A percentile compares a stretch with the other conserved stretches of the same genome.
Conservation (phyloP, 345 rosid genomes). For the Jatropha curcas region DNA sequence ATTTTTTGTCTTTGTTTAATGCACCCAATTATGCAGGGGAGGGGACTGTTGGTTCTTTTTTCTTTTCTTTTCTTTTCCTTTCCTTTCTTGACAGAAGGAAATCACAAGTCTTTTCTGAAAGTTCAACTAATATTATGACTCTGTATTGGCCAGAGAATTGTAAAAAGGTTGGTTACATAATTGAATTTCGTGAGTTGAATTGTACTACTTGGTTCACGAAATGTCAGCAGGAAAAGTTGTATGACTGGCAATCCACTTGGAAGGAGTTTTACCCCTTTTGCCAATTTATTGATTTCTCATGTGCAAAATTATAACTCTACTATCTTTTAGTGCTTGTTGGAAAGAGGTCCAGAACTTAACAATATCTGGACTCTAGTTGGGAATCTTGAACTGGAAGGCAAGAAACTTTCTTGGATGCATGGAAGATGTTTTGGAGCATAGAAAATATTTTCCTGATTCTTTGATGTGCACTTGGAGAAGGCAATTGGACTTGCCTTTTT, state of each 20-base stretch:
- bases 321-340: not conserved
- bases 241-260: not conserved
- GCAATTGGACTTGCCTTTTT: too few relatives aligned
- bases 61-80: not conserved
- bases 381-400: not conserved
- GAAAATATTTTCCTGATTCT: too few relatives aligned
- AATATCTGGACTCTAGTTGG: not conserved
- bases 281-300: not conserved
- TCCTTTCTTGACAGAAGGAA: not conserved
- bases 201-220: not conserved
- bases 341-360: not conserved
- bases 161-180: not conserved
- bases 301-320: not conserved
- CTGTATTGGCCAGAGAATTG: not conserved
- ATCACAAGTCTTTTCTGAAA: not conserved
- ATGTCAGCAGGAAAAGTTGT: not conserved
- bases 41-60: not conserved
- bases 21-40: too few relatives aligned
- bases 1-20: not conserved
- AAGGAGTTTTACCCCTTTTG: not conserved
- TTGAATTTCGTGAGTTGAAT: not conserved
- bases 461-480: too few relatives aligned
- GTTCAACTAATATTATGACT: not conserved
- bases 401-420: not conserved
- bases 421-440: not conserved